Percentiles rank a stretch among this genome's conserved stretches.
phyloP scores from a whole-genome alignment of 1,139 yeast genomes.

The Waltiozyma sp. region DNA sequence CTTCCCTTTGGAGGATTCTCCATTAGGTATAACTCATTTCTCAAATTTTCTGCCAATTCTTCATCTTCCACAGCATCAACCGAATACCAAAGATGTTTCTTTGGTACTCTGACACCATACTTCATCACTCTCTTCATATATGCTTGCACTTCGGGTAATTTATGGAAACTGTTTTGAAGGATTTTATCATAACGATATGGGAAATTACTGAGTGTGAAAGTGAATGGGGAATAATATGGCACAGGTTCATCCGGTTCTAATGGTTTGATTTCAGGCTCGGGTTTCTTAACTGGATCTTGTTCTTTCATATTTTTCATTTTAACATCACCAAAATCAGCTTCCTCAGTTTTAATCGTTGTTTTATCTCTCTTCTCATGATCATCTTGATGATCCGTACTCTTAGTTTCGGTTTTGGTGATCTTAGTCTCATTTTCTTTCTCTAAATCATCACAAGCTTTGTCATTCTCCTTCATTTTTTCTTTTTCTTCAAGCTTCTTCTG shows the following conservation, averaged over 20 bases:
- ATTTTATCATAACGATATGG: conserved; percentile 61
- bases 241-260: conserved; percentile 22
- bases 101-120: conserved; percentile 50
- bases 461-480: background rate
- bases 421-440: background rate
- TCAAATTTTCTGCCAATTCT: conserved; percentile 24
- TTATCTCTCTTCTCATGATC: conserved; percentile 11
- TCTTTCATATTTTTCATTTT: conserved; percentile 14
- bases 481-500: conserved; percentile 17
- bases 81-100: conserved; percentile 72
- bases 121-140: conserved; percentile 53
- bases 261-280: conserved; percentile 3
- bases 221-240: conserved; percentile 50
- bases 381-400: too few species aligned
- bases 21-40: conserved; percentile 25
- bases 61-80: conserved; percentile 74
- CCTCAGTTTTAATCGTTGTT: conserved; percentile 15
- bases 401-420: too few species aligned
- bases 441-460: background rate
- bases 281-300: conserved; percentile 12
- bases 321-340: conserved; percentile 9
- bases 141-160: conserved; percentile 41
- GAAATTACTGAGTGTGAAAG: conserved; percentile 51
- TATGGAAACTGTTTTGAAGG: conserved; percentile 56
- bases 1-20: conserved; percentile 28